Base-by-base conservation (phyloP, 768 basidiomycete genomes). In the Phanerochaete sordida region DNA sequence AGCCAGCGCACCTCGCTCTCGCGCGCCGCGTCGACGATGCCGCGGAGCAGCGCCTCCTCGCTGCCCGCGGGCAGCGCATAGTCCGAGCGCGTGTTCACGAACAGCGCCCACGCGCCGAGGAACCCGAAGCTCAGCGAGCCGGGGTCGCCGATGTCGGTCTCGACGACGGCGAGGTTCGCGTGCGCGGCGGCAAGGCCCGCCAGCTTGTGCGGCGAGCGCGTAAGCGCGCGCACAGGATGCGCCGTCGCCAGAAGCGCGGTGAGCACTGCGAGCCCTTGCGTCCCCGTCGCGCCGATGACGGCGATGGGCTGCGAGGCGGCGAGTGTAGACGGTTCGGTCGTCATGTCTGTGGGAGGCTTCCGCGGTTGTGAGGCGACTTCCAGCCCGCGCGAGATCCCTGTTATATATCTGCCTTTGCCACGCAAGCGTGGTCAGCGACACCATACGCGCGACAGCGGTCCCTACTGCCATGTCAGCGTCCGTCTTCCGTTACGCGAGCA, bases 11-110 rank as follows among this genome's bases (percentile, higher is more conserved):
- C 58, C 16, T 49, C 58, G 27, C 39, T 21, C 27, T 52, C 3
- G 1, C 21, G 51, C 13, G 58, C 58, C 35, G 58, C 49, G 44
- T 53, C 50, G 49, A 59, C 37, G 27, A 59, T 52, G 9, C 2
- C 16, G 27, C 37, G 54, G 1, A 52, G 26, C 35, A 50, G 43
- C 27, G 28, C 27, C 27, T 48, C 59, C 45, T 60, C 59, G n/a
- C 33, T 43, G 45, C 45, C 63, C n/a, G 26, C 47, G 0, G 66
- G 63, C n/a, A 65, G 26, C 4, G 65, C 39, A 26, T 58, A 61
- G 15, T 47, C 24, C 13, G 52, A 60, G 57, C 64, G 65, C 15
- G 55, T 31, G 43, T 37, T 51, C 15, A 52, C 30, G 35, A 59
- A 59, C 26, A 59, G 27, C 13, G 58, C 58, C 58, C 58, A 59